Base-by-base conservation (phyloP, 83 land plant species). In the Picea abies region DNA sequence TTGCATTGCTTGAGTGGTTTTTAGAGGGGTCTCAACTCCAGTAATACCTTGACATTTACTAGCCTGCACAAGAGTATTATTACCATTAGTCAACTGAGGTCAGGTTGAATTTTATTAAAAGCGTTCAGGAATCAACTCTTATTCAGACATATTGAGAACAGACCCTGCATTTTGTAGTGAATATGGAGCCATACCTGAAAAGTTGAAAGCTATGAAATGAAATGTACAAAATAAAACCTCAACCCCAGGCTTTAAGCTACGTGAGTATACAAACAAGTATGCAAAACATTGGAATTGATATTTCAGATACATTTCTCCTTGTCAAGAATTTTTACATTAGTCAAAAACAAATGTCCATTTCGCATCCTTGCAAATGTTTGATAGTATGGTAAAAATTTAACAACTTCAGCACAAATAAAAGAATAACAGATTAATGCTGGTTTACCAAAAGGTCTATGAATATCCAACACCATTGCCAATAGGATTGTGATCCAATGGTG, bases 11-110 rank as follows among this genome's bases (percentile, higher is more conserved):
- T 67, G 29, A 66, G 69, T 67, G 14, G 70, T 67, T 23, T 25
- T 67, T 67, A 10, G 6, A 67, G 70, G 37, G 47, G 70, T 12
- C 70, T 67, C 70, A 67, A 67, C 37, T 67, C 25, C 70, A 29
- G 37, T 67, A 25, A 29, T 67, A 67, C 39, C 70, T 25, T 67
- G 37, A 16, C 16, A 67, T 67, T 35, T 67, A 67, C 70, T 67
- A 67, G 70, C 70, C 70, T 67, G 70, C 70, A 67, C 32, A 67
- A 67, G 70, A 35, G 14, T 67, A 67, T 67, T 67, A 67, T 25
- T 65, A 65, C 23, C 70, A 66, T 66, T 12, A 66, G 70, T 25
- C 25, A 67, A 26, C 2, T 67, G 44, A 41, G 44, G 44, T 41
- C 37, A 11, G 70, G 37, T 14, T 67, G 29, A 10, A 25, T 32